These are phyloP conservation scores for Boletus reticuloceps DNA, from an alignment of 768 basidiomycete genomes.

Conservation along the genomic window DNA sequence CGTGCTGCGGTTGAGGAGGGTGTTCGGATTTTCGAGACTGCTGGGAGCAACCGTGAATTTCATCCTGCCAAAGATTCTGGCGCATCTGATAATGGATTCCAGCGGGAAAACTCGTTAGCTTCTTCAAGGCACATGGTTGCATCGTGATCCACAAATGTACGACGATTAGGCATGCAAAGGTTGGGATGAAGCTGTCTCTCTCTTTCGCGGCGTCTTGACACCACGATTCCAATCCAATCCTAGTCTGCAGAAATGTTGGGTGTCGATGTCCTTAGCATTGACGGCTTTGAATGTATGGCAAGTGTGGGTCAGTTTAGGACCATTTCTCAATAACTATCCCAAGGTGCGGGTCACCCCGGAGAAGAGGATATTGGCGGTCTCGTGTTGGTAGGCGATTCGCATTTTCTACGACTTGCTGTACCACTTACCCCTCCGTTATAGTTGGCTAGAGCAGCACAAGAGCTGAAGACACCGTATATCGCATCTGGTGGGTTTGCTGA, in stretches of 20 bases:
- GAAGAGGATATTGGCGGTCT: slow-evolving; percentile 91
- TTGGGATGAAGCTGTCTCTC: slow-evolving; percentile 30
- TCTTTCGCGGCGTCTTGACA: slow-evolving; percentile 14
- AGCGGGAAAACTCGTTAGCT: slow-evolving; percentile 79
- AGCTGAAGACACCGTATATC: slow-evolving; percentile 81
- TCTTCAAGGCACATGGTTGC: slow-evolving; percentile 75
- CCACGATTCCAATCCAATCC: not conserved
- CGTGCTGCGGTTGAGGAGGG: slow-evolving; percentile 83
- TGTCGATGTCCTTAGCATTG: slow-evolving; percentile 86
- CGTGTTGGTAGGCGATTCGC: slow-evolving; percentile 55
- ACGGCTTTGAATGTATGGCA: slow-evolving; percentile 82
- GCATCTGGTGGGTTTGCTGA: slow-evolving; percentile 92
- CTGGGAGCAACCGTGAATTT: slow-evolving; percentile 80
- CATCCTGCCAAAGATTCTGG: not conserved
- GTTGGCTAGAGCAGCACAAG: slow-evolving; percentile 85
- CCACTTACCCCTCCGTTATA: slow-evolving; percentile 26
- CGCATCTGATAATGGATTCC: not conserved
- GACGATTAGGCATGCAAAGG: slow-evolving; percentile 81
- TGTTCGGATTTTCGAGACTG: slow-evolving; percentile 88
- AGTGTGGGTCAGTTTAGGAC: not conserved
- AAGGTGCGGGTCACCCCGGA: slow-evolving; percentile 92
- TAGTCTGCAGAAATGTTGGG: slow-evolving; percentile 70
- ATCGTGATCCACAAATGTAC: slow-evolving; percentile 92
- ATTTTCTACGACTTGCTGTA: not conserved
- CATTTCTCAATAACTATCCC: slow-evolving; percentile 6